Base-by-base conservation (phyloP, 176 grass and related monocot genomes). In the Eragrostis curvula region DNA sequence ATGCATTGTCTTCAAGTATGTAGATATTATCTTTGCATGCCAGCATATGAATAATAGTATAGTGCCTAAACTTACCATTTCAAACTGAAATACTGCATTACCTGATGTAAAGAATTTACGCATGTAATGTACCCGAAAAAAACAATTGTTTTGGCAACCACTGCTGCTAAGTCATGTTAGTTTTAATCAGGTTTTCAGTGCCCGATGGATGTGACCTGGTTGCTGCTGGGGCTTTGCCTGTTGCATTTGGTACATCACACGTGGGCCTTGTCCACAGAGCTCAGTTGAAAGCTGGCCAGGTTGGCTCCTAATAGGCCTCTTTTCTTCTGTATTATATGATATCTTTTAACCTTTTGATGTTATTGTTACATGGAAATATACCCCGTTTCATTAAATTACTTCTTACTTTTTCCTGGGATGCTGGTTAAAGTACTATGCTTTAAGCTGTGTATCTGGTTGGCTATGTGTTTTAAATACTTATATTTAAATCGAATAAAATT, bases 201-300 rank as follows among this genome's bases (percentile, higher is more conserved):
- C 96, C 92, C 82, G 90, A 98, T 65, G 92, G 92, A 75, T 98
- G 92, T 44, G 96, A 98, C 43, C 71, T 98, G 48, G 85, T 98
- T 39, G 48, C 84, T 43, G 96, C 88, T 93, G 96, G 86, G 82
- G 96, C 96, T 73, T 81, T 98, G 53, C 86, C 96, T 87, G 92
- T 98, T 77, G 90, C 86, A 81, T 98, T 87, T 86, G 96, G 92
- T 20, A 95, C 96, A 86, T 95, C 92, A 23, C 96, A 98, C 89
- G 48, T 98, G 73, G 88, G 82, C 69, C 86, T 98, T 65, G 92
- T 88, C 81, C 92, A 98, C 71, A 89, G 92, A 84, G 96, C 96
- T 25, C 88, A 98, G 53, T 77, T 95, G 32, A 98, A 98, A 80
- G 77, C 88, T 56, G 90, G 88, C 79, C 96, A 95, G 89, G 96